phyloP scores from a whole-genome alignment of 2,329 filamentous ascomycete species.

The Davidsoniella virescens region DNA sequence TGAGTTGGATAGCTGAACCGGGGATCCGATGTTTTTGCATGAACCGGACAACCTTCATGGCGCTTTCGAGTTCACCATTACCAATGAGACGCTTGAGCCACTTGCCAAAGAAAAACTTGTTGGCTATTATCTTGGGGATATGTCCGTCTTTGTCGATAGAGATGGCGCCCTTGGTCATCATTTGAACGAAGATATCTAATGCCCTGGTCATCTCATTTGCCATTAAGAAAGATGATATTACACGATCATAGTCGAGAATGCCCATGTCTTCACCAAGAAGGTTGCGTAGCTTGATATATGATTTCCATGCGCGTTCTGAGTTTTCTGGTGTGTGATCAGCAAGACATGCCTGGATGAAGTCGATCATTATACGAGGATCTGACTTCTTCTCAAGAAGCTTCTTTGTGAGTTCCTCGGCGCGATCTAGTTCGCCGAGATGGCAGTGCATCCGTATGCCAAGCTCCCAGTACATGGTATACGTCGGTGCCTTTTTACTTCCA shows the following conservation, averaged over 20 bases:
- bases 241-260: constrained; percentile 60
- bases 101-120: constrained; percentile 72
- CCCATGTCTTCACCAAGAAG: constrained; percentile 44
- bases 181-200: constrained; percentile 67
- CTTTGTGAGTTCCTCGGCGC: constrained; percentile 39
- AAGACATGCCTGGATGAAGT: constrained; percentile 53
- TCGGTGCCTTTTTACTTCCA: constrained; percentile 26
- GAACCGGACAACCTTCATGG: constrained; percentile 54
- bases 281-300: constrained; percentile 48
- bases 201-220: constrained; percentile 49
- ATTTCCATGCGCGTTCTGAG: constrained; percentile 43
- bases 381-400: constrained; percentile 33
- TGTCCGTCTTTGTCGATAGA: constrained; percentile 25
- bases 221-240: constrained; percentile 55
- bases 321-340: constrained; percentile 29
- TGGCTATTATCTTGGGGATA: constrained; percentile 37
- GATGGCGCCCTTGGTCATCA: constrained; percentile 54
- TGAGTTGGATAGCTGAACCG: constrained; percentile 60
- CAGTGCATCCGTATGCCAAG: constrained; percentile 51
- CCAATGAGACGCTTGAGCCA: constrained; percentile 78
- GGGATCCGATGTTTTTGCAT: constrained; percentile 55
- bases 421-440: constrained; percentile 37
- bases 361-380: constrained; percentile 43
- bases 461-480: constrained; percentile 41
- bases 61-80: constrained; percentile 52